phyloP scores from a whole-genome alignment of 1,139 yeast genomes.

The Williopsis jadinii region DNA sequence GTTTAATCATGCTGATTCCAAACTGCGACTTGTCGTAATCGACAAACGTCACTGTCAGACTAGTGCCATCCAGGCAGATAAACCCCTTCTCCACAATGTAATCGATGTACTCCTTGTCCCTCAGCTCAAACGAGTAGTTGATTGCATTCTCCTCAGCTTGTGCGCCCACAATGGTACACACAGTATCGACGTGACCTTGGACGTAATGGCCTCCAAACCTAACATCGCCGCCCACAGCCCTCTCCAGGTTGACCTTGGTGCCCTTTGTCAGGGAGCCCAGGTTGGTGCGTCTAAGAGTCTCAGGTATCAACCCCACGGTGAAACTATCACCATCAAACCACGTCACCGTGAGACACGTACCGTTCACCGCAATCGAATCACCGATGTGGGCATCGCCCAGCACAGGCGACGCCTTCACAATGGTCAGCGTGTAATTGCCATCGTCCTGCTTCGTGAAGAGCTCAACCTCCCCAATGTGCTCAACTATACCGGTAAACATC shows the following conservation, averaged over 20 bases:
- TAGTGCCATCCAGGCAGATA: conserved; percentile 86
- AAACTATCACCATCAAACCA: conserved; percentile 55
- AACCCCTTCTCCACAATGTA: conserved; percentile 93
- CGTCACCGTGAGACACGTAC: conserved; percentile 90
- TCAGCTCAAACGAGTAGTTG: conserved; percentile 63
- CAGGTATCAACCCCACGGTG: conserved; percentile 92
- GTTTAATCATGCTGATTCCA: conserved; percentile 84
- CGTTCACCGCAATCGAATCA: conserved; percentile 87
- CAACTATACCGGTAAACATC: conserved; percentile 96
- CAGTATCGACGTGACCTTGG: conserved; percentile 95
- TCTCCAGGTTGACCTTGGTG: conserved; percentile 72
- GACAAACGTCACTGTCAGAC: conserved; percentile 82
- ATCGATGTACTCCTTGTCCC: conserved; percentile 53
- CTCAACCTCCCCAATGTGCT: conserved; percentile 54
- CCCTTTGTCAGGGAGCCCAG: conserved; percentile 56
- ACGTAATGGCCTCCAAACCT: conserved; percentile 96
- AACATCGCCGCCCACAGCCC: conserved; percentile 79
- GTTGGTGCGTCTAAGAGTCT: conserved; percentile 77
- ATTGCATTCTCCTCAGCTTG: conserved; percentile 73
- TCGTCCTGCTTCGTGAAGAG: conserved; percentile 43
- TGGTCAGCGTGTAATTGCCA: conserved; percentile 72
- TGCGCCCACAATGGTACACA: conserved; percentile 55
- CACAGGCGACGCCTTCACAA: conserved; percentile 56
- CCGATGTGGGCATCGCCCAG: conserved; percentile 82
- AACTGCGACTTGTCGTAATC: conserved; percentile 52